Base-by-base conservation (phyloP, 2,329 filamentous ascomycete genomes). In the Aspergillus aculeatus region DNA sequence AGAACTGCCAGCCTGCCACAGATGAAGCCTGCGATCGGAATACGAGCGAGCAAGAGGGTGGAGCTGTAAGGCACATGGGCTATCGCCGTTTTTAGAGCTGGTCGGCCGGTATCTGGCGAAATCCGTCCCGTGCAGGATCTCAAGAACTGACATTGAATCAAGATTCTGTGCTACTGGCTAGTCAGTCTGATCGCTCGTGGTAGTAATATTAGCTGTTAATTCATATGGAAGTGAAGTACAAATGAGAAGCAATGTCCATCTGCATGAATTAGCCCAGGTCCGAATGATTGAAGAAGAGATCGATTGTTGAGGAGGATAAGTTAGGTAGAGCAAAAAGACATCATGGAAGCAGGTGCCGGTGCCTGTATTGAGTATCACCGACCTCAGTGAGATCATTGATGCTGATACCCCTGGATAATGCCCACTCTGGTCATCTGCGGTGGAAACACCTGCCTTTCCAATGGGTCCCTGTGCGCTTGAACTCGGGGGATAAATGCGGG, bases 111-210 rank as follows among this genome's bases (percentile, higher is more conserved):
- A 41, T 31, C 41, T 55, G 29, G 52, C 38, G 47, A n/a, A 32
- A 54, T 12, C 11, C 19, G 38, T 50, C 50, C 52, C 50, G 54
- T 23, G 54, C 44, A 31, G 62, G 54, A 62, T 62, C 60, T 64
- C 19, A 54, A 54, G 32, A 51, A 26, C 48, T 41, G 38, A 38
- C 19, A 51, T 57, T 50, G 21, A 50, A 61, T 58, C 35, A 49
- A 61, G 50, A 62, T 58, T 54, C 53, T 32, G 44, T 51, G 53
- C 38, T 26, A 54, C 51, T 4, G 21, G 4, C 16, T 19, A 54
- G 52, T 26, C 21, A 50, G 58, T 53, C 60, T 53, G 61, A 54
- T 62, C 58, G 47, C 51, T 55, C 61, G 51, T 48, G 47, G 56
- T 54, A 56, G 50, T 35, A 35, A 16, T 35, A 2, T 35, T 35